Percentiles rank a stretch among this genome's conserved stretches.
Evolutionary conservation across 352 stramenopile genomes (phyloP).

Genomic region (Pythium rishiriense): DNA sequence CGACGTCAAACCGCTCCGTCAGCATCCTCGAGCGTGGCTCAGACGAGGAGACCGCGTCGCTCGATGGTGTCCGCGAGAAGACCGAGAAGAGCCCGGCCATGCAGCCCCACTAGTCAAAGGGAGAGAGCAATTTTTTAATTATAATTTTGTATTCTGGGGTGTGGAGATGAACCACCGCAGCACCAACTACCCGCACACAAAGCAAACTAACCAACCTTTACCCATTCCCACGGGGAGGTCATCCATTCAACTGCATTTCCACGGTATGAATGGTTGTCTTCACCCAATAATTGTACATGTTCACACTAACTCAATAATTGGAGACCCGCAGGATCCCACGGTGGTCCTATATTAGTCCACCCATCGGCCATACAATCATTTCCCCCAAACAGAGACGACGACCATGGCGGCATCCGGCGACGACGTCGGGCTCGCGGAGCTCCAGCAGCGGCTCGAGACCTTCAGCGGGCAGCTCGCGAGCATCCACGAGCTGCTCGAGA

Average conservation of each 20-base stretch:
- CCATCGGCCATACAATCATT: not conserved
- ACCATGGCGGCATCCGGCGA: conserved; percentile 7
- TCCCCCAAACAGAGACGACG: not conserved
- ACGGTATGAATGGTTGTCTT: too few species aligned
- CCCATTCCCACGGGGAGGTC: too few species aligned
- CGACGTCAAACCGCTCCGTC: conserved; percentile 23
- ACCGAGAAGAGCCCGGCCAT: conserved; percentile 12
- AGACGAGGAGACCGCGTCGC: conserved; percentile 19
- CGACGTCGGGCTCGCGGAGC: conserved; percentile 62
- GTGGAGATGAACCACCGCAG: conserved; percentile 18
- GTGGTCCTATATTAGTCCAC: too few species aligned
- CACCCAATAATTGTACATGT: not conserved
- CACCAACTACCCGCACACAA: too few species aligned
- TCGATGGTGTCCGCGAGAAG: conserved; percentile 19
- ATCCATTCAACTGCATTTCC: too few species aligned
- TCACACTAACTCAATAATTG: not conserved
- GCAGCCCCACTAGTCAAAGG: not conserved
- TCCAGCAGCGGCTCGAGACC: conserved; percentile 74
- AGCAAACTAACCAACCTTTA: not conserved
- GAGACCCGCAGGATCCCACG: too few species aligned
- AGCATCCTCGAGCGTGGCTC: conserved; percentile 30
- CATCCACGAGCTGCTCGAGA: conserved; percentile 78
- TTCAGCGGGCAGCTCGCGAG: conserved; percentile 81
- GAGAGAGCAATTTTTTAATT: not conserved
- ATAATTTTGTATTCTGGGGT: not conserved